Conservation (phyloP, 2,329 filamentous ascomycete species). For the Geoglossum cookeanum region DNA sequence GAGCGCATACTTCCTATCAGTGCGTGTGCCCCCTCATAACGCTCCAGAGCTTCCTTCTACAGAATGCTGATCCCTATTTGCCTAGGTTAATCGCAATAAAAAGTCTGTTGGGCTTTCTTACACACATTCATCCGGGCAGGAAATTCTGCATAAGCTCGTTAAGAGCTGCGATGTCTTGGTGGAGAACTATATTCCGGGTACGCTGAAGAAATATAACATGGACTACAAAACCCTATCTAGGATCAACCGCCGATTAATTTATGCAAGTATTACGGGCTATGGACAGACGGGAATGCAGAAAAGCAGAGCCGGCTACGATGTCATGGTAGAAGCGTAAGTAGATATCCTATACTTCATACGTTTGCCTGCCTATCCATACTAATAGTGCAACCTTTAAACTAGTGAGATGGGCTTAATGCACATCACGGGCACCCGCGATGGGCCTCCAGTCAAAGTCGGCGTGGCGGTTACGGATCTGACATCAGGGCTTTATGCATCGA, state of each 20-base stretch:
- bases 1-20: conserved; percentile 83
- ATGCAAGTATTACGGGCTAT: conserved; percentile 92
- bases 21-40: conserved; percentile 24
- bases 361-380: conserved; percentile 4
- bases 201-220: conserved; percentile 75
- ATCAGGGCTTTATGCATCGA: conserved; percentile 85
- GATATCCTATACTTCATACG: background rate
- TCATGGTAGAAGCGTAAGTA: conserved; percentile 78
- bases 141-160: conserved; percentile 70
- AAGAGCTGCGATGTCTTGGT: conserved; percentile 81
- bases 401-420: conserved; percentile 93
- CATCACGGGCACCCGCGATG: conserved; percentile 77
- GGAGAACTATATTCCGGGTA: conserved; percentile 87
- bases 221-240: conserved; percentile 65
- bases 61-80: conserved; percentile 6
- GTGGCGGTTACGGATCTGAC: conserved; percentile 94
- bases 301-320: conserved; percentile 81
- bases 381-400: background rate
- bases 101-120: conserved; percentile 87
- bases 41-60: background rate
- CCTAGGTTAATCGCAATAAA: conserved; percentile 86
- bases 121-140: conserved; percentile 62
- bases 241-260: conserved; percentile 76
- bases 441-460: conserved; percentile 88
- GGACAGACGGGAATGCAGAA: conserved; percentile 88